Evolutionary conservation across 768 basidiomycete genomes (phyloP).

Genomic region (Obba rivulosa): DNA sequence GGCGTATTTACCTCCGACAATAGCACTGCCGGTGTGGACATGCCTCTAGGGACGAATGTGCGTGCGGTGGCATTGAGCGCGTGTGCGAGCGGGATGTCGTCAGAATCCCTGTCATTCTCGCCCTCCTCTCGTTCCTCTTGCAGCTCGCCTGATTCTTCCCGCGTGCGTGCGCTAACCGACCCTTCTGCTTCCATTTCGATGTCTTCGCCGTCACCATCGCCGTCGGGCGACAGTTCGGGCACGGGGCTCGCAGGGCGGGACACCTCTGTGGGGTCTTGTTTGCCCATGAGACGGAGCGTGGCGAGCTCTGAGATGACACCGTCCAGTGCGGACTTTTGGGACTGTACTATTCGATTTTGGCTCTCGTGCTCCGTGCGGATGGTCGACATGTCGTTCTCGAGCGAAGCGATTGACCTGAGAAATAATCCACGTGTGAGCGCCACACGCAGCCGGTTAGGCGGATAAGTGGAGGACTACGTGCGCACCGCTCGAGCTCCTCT

Average conservation of each 20-base stretch:
- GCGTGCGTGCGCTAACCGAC: constrained; percentile 9
- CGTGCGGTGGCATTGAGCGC: constrained; percentile 28
- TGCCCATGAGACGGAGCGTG: constrained; percentile 61
- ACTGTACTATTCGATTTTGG: constrained; percentile 59
- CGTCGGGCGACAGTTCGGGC: constrained; percentile 29
- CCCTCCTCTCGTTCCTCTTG: constrained; percentile 34
- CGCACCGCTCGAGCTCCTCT: constrained; percentile 73
- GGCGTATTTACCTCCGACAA: constrained; percentile 2
- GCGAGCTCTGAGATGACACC: constrained; percentile 57
- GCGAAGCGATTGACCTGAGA: constrained; percentile 54
- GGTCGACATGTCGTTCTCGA: constrained; percentile 76
- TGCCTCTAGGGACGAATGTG: constrained; percentile 26
- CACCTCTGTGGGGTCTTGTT: constrained; percentile 45
- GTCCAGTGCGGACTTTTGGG: constrained; percentile 66
- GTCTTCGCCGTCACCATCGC: constrained; percentile 19
- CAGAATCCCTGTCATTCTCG: constrained; percentile 33
- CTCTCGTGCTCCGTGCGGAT: constrained; percentile 72
- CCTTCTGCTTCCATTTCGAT: constrained; percentile 16
- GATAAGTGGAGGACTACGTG: constrained; percentile 9
- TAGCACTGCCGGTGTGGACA: constrained; percentile 21
- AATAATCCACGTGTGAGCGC: neutral
- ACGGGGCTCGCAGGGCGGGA: constrained; percentile 48
- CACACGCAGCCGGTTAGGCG: neutral
- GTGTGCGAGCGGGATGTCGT: constrained; percentile 26
- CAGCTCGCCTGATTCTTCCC: constrained; percentile 19